Percentiles rank a stretch among this genome's conserved stretches.
Conservation (phyloP, 2,329 filamentous ascomycete genomes). For the Penicillium sp. region DNA sequence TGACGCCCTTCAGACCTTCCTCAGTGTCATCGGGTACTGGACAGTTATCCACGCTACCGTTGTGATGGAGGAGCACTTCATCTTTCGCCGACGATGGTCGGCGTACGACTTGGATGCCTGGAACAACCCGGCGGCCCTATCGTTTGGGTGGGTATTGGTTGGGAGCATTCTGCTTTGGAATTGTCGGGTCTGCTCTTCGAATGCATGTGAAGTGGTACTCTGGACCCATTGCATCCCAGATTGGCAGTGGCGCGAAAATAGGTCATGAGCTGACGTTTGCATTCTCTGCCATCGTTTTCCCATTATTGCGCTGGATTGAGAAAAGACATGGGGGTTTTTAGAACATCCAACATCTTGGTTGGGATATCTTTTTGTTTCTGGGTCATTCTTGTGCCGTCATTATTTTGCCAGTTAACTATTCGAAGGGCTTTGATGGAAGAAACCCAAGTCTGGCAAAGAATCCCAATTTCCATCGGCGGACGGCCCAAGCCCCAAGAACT, state of each 20-base stretch:
- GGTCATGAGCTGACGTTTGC: slow-evolving; percentile 36
- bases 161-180: slow-evolving; percentile 33
- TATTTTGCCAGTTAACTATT: background rate
- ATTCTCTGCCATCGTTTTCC: slow-evolving; percentile 32
- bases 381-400: background rate
- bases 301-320: slow-evolving; percentile 31
- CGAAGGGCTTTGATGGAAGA: slow-evolving; percentile 43
- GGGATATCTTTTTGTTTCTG: background rate
- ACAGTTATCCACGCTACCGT: slow-evolving; percentile 42
- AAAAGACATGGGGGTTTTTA: slow-evolving; percentile 27
- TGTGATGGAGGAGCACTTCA: slow-evolving; percentile 35
- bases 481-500: slow-evolving; percentile 33
- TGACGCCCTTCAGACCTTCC: slow-evolving; percentile 46
- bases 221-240: slow-evolving; percentile 32
- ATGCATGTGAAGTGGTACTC: slow-evolving; percentile 39
- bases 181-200: slow-evolving; percentile 34
- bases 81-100: slow-evolving; percentile 35
- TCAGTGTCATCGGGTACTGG: slow-evolving; percentile 53
- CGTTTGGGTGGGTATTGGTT: slow-evolving; percentile 37
- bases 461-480: slow-evolving; percentile 30
- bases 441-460: slow-evolving; percentile 29
- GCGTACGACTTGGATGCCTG: slow-evolving; percentile 37
- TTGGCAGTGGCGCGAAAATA: slow-evolving; percentile 35
- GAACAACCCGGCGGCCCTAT: slow-evolving; percentile 28
- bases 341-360: background rate